These are phyloP conservation scores for Entophlyctis luteolus DNA, from an alignment of 192 early-diverging fungal species.

Conservation along the genomic window DNA sequence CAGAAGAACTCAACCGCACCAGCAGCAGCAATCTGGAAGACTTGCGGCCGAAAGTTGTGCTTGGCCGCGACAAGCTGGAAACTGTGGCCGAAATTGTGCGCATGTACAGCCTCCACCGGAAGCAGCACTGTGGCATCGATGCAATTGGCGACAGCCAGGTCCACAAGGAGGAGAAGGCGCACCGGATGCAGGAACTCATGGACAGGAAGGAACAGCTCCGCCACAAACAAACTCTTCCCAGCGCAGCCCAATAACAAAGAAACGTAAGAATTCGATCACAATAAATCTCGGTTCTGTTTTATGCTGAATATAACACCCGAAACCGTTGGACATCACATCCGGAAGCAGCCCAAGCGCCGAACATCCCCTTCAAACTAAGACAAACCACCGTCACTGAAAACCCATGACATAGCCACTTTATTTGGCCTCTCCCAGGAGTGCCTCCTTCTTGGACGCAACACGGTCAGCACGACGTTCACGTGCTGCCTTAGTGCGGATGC, in stretches of 20 bases:
- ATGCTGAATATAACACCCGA: too few species aligned
- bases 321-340: not conserved
- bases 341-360: not conserved
- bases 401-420: too few species aligned
- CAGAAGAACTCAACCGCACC: not conserved
- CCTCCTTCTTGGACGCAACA: conserved; percentile 85
- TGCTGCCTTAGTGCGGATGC: conserved; percentile 89
- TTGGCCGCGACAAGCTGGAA: not conserved
- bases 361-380: not conserved
- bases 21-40: not conserved
- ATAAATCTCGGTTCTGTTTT: too few species aligned
- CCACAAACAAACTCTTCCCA: not conserved
- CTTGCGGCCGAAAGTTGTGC: not conserved
- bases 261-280: not conserved
- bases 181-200: not conserved
- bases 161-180: too few species aligned
- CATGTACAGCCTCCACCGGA: not conserved
- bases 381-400: too few species aligned
- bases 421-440: conserved; percentile 42
- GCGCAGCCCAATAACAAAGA: not conserved
- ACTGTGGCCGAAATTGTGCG: not conserved
- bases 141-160: too few species aligned
- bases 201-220: not conserved
- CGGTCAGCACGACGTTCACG: conserved; percentile 87
- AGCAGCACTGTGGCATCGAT: too few species aligned